Evolutionary conservation across 1,284 basidiomycete species (phyloP).

Genomic region (Amylostereum areolatum): DNA sequence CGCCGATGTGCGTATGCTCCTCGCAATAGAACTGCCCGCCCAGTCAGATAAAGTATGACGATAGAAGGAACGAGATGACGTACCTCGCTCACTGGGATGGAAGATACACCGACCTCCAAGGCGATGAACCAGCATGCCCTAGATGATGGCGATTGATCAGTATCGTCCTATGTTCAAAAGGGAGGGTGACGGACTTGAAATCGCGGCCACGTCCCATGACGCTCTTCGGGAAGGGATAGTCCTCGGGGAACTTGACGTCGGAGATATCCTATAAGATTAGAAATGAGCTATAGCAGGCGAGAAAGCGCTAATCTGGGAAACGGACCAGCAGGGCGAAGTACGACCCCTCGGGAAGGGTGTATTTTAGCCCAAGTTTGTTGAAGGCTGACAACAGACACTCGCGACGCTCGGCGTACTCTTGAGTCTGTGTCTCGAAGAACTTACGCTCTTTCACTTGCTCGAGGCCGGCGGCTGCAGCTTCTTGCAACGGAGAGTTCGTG

Average conservation of each 20-base stretch:
- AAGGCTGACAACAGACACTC: slow-evolving; percentile 71
- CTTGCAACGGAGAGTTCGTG: slow-evolving; percentile 87
- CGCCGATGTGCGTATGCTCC: slow-evolving; percentile 80
- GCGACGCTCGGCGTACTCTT: slow-evolving; percentile 81
- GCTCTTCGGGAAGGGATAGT: slow-evolving; percentile 77
- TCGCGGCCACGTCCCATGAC: slow-evolving; percentile 81
- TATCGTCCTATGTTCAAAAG: background rate
- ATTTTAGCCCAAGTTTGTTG: slow-evolving; percentile 81
- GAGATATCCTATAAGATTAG: slow-evolving; percentile 63
- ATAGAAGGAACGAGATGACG: slow-evolving; percentile 17
- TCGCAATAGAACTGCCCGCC: slow-evolving; percentile 77
- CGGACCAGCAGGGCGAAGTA: slow-evolving; percentile 86
- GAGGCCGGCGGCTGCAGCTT: slow-evolving; percentile 85
- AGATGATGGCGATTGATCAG: slow-evolving; percentile 4
- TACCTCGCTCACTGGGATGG: slow-evolving; percentile 92
- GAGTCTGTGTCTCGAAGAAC: slow-evolving; percentile 78
- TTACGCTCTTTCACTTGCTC: slow-evolving; percentile 66
- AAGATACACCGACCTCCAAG: slow-evolving; percentile 81
- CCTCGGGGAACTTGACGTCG: slow-evolving; percentile 74
- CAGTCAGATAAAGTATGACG: slow-evolving; percentile 2
- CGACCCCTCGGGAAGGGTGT: slow-evolving; percentile 82
- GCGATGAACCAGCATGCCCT: slow-evolving; percentile 92
- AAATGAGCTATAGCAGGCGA: too few species aligned
- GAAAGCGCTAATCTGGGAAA: background rate
- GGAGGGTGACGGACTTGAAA: slow-evolving; percentile 57